Conservation (phyloP, 2,329 filamentous ascomycete genomes). For the Aspergillus intermedius region DNA sequence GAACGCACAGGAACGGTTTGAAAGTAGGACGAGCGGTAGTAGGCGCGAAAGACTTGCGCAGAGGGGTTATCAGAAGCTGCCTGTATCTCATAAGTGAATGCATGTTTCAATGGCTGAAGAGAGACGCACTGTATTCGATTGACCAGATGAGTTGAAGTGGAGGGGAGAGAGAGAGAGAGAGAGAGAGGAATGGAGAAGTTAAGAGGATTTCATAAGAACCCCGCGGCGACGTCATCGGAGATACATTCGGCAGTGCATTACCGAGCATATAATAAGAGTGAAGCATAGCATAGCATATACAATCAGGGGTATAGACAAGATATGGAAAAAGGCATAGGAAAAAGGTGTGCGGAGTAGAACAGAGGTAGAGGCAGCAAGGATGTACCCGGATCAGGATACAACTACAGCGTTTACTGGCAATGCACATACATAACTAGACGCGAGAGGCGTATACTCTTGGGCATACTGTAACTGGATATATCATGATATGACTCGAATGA, state of each 20-base stretch:
- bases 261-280: too few species aligned
- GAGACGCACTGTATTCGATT: background rate
- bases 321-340: too few species aligned
- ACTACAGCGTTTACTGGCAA: too few species aligned
- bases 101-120: background rate
- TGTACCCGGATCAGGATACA: too few species aligned
- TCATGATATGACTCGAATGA: too few species aligned
- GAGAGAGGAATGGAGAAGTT: background rate
- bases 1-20: constrained; percentile 4
- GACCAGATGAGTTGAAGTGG: background rate
- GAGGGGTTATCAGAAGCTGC: constrained; percentile 18
- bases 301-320: too few species aligned
- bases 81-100: constrained; percentile 10
- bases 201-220: background rate
- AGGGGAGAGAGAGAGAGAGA: background rate
- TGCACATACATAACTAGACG: too few species aligned
- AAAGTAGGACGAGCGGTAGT: constrained; percentile 6
- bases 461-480: too few species aligned
- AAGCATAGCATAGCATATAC: too few species aligned
- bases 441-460: too few species aligned
- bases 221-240: constrained; percentile 1
- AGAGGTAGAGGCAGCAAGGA: too few species aligned
- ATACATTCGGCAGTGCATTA: background rate
- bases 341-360: too few species aligned
- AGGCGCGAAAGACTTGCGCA: constrained; percentile 15